Evolutionary conservation across 176 grass and related monocot genomes (phyloP).

Genomic region (Aegilops sharonensis): DNA sequence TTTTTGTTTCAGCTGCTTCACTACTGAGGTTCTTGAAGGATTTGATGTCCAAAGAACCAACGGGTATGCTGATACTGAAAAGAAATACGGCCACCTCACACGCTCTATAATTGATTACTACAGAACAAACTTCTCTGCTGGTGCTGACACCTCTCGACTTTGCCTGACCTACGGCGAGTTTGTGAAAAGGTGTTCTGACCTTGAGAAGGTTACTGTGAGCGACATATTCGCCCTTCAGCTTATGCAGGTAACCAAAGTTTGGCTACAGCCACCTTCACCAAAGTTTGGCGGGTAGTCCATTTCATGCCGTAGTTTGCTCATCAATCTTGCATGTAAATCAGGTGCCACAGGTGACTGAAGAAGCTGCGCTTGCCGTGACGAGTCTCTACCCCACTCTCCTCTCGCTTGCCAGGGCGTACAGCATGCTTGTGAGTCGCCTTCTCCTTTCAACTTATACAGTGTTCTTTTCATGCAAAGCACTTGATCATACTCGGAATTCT

Average conservation of each 20-base stretch:
- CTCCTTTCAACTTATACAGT: background rate
- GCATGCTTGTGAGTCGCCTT: constrained; percentile 43
- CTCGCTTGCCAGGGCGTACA: constrained; percentile 63
- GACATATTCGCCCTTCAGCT: constrained; percentile 86
- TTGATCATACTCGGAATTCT: background rate
- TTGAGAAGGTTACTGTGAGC: constrained; percentile 67
- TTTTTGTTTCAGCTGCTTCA: constrained; percentile 77
- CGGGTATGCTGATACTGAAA: constrained; percentile 72
- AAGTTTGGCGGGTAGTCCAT: background rate
- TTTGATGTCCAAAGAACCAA: constrained; percentile 89
- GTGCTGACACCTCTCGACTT: constrained; percentile 24
- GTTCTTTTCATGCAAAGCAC: background rate
- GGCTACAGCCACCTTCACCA: background rate
- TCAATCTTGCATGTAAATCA: constrained; percentile 13
- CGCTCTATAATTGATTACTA: constrained; percentile 67
- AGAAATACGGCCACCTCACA: constrained; percentile 63
- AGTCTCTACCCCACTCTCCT: constrained; percentile 57
- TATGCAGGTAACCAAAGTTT: constrained; percentile 99
- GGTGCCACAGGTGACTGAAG: constrained; percentile 89
- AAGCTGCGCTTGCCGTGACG: constrained; percentile 56
- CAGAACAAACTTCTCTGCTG: constrained; percentile 44
- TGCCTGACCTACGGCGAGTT: constrained; percentile 69
- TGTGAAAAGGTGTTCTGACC: constrained; percentile 51
- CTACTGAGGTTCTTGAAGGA: constrained; percentile 79
- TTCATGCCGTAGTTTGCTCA: constrained; percentile 9